Conservation (phyloP, 352 stramenopile species). For the Pythium rishiriense region DNA sequence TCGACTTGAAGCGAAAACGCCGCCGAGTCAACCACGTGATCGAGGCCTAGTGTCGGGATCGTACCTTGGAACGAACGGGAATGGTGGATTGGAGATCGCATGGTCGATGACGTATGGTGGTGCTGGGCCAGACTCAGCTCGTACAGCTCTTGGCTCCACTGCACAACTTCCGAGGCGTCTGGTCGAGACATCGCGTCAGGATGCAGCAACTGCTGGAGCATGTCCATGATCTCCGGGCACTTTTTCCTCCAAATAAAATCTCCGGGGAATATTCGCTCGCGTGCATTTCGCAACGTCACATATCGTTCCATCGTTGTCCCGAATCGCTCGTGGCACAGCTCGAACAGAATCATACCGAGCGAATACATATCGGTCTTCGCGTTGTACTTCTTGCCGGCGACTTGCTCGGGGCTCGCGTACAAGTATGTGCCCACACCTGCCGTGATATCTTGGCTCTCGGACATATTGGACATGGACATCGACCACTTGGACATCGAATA, state of each 20-base stretch:
- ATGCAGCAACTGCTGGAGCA: conserved; percentile 63
- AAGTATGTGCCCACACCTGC: conserved; percentile 89
- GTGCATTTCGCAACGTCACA: conserved; percentile 72
- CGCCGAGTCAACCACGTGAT: background rate
- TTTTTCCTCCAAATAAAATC: conserved; percentile 50
- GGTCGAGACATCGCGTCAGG: conserved; percentile 54
- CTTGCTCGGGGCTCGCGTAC: conserved; percentile 90
- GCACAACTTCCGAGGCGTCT: conserved; percentile 63
- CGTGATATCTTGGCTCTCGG: conserved; percentile 82
- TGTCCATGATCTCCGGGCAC: conserved; percentile 69
- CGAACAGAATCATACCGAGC: conserved; percentile 91
- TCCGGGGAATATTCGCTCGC: conserved; percentile 65
- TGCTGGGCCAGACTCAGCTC: conserved; percentile 62
- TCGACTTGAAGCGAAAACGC: conserved; percentile 62
- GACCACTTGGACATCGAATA: conserved; percentile 63
- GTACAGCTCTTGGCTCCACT: conserved; percentile 79
- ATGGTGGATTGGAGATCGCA: conserved; percentile 24
- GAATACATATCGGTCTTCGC: conserved; percentile 92
- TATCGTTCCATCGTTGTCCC: conserved; percentile 90
- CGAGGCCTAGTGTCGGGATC: conserved; percentile 17
- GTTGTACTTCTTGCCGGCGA: conserved; percentile 90
- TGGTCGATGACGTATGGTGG: conserved; percentile 20
- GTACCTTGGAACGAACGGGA: conserved; percentile 22
- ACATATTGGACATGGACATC: conserved; percentile 58
- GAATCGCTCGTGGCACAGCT: conserved; percentile 89